These are phyloP conservation scores for Lenwebbia sp. DNA, from an alignment of 345 rosid genomes.

Conservation along the genomic window DNA sequence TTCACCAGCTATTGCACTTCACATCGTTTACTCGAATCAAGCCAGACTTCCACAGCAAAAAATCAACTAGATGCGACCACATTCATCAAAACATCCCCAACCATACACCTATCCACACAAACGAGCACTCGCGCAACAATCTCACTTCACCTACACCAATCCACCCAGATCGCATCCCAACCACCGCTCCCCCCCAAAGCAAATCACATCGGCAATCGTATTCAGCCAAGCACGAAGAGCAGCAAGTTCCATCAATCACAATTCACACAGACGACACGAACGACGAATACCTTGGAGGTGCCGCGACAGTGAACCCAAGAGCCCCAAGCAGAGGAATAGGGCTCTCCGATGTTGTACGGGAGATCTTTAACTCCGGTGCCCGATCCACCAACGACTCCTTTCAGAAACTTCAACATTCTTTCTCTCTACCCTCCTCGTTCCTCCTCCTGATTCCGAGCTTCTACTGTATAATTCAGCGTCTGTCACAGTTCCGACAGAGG, in stretches of 20 bases:
- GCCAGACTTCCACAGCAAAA: background rate
- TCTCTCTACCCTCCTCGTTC: background rate
- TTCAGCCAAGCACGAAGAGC: background rate
- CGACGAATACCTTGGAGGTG: slow-evolving; percentile 39
- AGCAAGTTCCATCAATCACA: background rate
- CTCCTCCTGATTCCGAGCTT: background rate
- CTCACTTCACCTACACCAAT: background rate
- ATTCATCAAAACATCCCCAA: background rate
- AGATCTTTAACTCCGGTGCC: slow-evolving; percentile 93
- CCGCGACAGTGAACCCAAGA: slow-evolving; percentile 94
- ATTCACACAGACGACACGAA: background rate
- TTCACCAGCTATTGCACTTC: background rate
- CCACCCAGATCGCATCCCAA: background rate
- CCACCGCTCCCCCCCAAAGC: background rate
- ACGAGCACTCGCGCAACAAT: background rate
- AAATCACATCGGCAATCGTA: background rate
- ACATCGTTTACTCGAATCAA: background rate
- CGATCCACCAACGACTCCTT: slow-evolving; percentile 93
- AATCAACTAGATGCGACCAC: background rate
- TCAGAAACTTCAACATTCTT: slow-evolving; percentile 74
- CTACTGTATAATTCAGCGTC: background rate
- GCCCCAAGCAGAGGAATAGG: slow-evolving; percentile 89
- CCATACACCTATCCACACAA: background rate
- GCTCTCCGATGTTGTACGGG: slow-evolving; percentile 86
- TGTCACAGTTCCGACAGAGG: background rate